Evolutionary conservation across 768 basidiomycete genomes (phyloP).

Genomic region (Xanthoconium purpureum): DNA sequence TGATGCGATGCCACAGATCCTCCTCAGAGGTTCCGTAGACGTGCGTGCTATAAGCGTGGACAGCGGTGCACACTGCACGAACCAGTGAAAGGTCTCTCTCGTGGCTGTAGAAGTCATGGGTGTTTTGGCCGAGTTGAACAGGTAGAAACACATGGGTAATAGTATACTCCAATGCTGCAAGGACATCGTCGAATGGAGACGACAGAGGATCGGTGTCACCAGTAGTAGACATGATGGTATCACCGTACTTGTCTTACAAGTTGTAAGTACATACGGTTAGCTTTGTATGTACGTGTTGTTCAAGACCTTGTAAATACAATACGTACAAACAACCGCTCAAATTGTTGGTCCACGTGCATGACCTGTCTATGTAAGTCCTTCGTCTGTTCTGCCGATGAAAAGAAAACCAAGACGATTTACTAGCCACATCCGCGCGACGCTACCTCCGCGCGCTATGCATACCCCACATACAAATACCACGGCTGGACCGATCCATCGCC

Average conservation of each 20-base stretch:
- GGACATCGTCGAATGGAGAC: too few relatives aligned
- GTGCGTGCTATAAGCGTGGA: not conserved
- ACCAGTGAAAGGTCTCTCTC: not conserved
- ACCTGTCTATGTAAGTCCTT: conserved; percentile 6
- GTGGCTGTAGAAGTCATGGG: not conserved
- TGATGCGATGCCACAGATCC: not conserved
- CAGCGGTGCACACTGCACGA: not conserved
- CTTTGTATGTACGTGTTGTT: conserved; percentile 24
- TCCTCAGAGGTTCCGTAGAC: not conserved
- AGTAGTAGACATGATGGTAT: not conserved
- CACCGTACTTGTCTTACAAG: too few relatives aligned
- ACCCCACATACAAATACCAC: not conserved
- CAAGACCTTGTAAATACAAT: conserved; percentile 22
- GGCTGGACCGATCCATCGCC: conserved; percentile 5
- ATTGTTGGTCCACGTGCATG: not conserved
- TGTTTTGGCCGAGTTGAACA: not conserved
- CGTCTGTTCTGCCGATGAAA: not conserved
- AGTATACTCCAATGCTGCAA: not conserved
- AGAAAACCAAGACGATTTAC: not conserved
- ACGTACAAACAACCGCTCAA: conserved; percentile 28
- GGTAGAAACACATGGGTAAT: not conserved
- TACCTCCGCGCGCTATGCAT: conserved; percentile 1
- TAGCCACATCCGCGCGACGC: not conserved
- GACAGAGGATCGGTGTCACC: too few relatives aligned
- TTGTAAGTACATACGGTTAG: not conserved